Evolutionary conservation across 225 moss, liverwort and hornwort genomes (phyloP).

Genomic region (Physcomitrium patens): DNA sequence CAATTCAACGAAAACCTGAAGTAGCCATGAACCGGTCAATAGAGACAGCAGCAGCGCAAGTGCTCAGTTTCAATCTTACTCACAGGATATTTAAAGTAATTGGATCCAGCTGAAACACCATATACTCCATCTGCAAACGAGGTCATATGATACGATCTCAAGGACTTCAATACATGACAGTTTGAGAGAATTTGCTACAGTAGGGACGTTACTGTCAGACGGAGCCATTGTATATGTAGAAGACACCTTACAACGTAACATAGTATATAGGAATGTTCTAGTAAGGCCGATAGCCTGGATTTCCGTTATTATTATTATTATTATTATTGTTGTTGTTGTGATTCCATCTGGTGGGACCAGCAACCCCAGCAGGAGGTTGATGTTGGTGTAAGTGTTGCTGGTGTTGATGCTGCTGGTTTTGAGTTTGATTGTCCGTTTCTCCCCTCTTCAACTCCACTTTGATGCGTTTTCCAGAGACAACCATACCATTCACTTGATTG

Average conservation of each 20-base stretch:
- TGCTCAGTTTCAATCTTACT: background rate
- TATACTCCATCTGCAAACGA: background rate
- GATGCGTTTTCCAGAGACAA: constrained; percentile 65
- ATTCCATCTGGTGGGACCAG: constrained; percentile 55
- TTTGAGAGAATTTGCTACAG: too few species aligned
- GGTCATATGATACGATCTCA: too few species aligned
- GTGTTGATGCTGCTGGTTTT: constrained; percentile 42
- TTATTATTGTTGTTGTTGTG: constrained; percentile 7
- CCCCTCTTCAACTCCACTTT: constrained; percentile 66
- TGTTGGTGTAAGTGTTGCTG: constrained; percentile 47
- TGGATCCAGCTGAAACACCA: too few species aligned
- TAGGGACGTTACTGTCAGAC: too few species aligned
- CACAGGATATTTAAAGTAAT: too few species aligned
- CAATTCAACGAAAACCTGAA: background rate
- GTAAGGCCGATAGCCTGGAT: constrained; percentile 49
- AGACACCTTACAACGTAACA: background rate
- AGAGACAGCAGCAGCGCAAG: fast-evolving
- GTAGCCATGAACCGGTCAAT: background rate
- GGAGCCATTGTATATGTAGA: too few species aligned
- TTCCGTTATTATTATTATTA: constrained; percentile 31
- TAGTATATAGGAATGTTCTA: constrained; percentile 8
- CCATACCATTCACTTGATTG: constrained; percentile 68
- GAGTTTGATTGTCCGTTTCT: constrained; percentile 47
- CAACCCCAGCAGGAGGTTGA: constrained; percentile 42
- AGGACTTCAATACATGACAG: too few species aligned